Conservation (phyloP, 2,329 filamentous ascomycete species). For the Diaporthe citrichinensis region DNA sequence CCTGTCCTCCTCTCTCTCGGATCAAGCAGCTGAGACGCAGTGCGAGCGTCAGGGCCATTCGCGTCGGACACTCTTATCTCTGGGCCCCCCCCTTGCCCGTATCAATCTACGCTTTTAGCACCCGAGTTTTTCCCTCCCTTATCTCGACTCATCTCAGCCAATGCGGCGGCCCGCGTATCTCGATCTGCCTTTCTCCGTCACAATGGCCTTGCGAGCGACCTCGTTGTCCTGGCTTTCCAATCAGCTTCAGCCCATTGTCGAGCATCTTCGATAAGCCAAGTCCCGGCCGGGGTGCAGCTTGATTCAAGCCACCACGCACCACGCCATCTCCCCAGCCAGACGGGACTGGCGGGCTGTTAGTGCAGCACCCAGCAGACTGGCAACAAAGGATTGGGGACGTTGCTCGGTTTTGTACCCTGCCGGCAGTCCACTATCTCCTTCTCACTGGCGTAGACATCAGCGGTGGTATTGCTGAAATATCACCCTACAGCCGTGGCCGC, state of each 20-base stretch:
- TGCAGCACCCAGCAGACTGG: not conserved
- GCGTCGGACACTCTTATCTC: conserved; percentile 23
- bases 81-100: conserved; percentile 20
- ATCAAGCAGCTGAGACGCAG: not conserved
- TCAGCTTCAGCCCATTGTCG: conserved; percentile 17
- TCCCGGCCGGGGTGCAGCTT: conserved; percentile 23
- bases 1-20: conserved; percentile 2
- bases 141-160: conserved; percentile 34
- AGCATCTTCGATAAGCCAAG: conserved; percentile 24
- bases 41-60: conserved; percentile 13
- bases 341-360: conserved; percentile 20
- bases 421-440: not conserved
- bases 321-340: conserved; percentile 3
- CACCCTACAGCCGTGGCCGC: conserved; percentile 16
- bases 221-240: conserved; percentile 11
- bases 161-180: conserved; percentile 11
- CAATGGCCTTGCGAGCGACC: not conserved
- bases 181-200: conserved; percentile 35
- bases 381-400: not conserved
- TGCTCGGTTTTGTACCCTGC: conserved; percentile 12
- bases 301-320: conserved; percentile 3
- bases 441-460: not conserved
- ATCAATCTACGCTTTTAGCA: conserved; percentile 30
- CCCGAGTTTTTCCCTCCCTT: conserved; percentile 25
- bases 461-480: not conserved